Base-by-base conservation (phyloP, 306 rosid genomes). In the Hippophae gyantsensis region DNA sequence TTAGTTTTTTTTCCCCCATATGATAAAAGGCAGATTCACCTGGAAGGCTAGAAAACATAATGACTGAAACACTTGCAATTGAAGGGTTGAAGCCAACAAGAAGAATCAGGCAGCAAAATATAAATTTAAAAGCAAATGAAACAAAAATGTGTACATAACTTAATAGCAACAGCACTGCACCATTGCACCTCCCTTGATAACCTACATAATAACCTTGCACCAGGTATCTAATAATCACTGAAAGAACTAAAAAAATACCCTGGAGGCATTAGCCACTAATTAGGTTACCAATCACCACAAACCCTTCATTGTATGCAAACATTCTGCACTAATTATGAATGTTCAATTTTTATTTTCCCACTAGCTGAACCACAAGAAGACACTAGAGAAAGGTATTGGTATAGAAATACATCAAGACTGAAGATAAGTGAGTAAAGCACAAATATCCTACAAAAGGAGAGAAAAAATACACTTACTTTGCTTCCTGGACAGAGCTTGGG, bases 401-500 rank as follows among this genome's bases (percentile, higher is more conserved):
- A 44, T n/a, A 72, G 46, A 44, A 52, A 47, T 13, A 46, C 25
- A 51, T 45, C 43, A 45, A 43, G 12, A 7, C 58, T 56, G 58
- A 40, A 48, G 54, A 45, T 49, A 64, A 41, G 23, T 54, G 54
- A 12, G 7, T 48, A 41, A 7, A 60, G 10, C 59, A 42, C 57
- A 60, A 18, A 18, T 18, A 18, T 18, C 23, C 23, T 18, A 18
- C 23, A 18, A 18, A 18, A 18, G 23, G 23, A 18, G 27, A 26
- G 57, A 43, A 44, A 56, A 53, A 18, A 18, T 18, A 52, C 52
- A 79, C 83, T 74, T 79, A 93, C 99, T 76, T 93, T 18, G 99
- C 95, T 13, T 89, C 94, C 78, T 82, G 94, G 78, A 93, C 89
- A 57, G 97, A 86, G 56, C 76, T 86, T 62, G 99, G 97, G 72